Percentiles rank a stretch among this genome's conserved stretches.
These are phyloP conservation scores for Pigoraptor vietnamica DNA, from an alignment of 78 protist species.

Conservation along the genomic window DNA sequence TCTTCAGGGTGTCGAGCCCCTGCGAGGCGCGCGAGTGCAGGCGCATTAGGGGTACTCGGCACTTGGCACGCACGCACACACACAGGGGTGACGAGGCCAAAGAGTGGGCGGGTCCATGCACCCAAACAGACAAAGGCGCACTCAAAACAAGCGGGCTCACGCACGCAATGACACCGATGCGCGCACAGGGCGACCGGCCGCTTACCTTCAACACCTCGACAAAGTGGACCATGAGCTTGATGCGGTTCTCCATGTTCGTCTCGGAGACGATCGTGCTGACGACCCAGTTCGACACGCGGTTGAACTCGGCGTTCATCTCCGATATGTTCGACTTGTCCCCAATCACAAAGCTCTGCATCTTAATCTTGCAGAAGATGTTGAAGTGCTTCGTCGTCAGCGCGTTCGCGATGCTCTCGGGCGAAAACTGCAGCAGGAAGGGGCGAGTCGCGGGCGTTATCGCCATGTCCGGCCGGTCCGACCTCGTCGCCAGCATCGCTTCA, in stretches of 20 bases:
- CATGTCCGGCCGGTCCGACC: not conserved
- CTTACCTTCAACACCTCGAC: not conserved
- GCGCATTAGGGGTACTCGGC: too few species aligned
- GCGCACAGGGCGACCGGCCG: too few species aligned
- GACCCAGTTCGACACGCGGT: not conserved
- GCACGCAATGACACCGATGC: too few species aligned
- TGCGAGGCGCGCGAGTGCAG: too few species aligned
- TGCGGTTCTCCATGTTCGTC: not conserved
- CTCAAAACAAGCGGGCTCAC: too few species aligned
- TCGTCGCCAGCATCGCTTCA: not conserved
- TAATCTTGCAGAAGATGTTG: not conserved
- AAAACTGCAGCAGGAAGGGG: not conserved
- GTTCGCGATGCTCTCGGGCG: not conserved
- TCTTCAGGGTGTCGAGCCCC: not conserved
- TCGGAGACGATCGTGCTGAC: not conserved
- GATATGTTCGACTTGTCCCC: not conserved
- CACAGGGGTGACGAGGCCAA: too few species aligned
- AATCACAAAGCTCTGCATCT: not conserved
- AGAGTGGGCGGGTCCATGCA: too few species aligned
- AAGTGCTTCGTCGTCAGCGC: not conserved
- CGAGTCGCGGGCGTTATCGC: not conserved
- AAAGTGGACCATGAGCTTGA: not conserved
- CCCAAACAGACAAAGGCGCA: too few species aligned
- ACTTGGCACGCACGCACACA: not conserved
- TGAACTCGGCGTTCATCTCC: not conserved